phyloP scores from a whole-genome alignment of 2,329 filamentous ascomycete species.

The Sporothrix euskadiensis region DNA sequence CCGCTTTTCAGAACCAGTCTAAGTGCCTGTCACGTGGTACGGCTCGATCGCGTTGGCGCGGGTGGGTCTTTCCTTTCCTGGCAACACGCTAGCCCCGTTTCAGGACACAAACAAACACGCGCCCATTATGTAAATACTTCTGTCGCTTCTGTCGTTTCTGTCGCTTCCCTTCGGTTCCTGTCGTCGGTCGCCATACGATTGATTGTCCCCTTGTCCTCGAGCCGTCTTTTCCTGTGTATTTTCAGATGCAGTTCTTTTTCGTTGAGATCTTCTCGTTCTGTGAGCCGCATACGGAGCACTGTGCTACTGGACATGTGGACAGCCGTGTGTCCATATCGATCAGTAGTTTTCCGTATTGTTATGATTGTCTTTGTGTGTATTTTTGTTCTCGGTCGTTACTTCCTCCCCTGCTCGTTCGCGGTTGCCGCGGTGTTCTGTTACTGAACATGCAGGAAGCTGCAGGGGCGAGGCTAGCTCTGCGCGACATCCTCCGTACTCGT shows the following conservation, averaged over 20 bases:
- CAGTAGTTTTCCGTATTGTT: neutral
- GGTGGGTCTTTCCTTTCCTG: conserved; percentile 16
- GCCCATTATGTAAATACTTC: neutral
- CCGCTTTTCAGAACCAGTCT: conserved; percentile 20
- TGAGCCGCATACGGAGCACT: neutral
- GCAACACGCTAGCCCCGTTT: conserved; percentile 16
- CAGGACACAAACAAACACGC: conserved; percentile 25
- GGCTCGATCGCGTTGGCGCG: neutral
- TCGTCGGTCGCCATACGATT: conserved; percentile 10
- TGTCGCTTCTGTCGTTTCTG: neutral
- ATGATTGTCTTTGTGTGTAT: neutral
- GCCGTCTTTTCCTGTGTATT: neutral
- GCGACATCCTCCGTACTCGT: neutral
- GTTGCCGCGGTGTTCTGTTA: conserved; percentile 16
- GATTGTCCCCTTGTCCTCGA: neutral
- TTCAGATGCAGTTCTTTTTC: neutral
- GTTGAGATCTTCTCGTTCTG: neutral
- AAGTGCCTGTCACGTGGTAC: conserved; percentile 9
- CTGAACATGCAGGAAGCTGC: conserved; percentile 13
- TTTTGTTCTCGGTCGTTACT: neutral
- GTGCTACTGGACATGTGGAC: conserved; percentile 18
- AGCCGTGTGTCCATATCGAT: neutral
- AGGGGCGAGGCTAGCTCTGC: conserved; percentile 12
- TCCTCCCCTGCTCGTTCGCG: neutral
- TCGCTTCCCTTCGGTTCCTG: neutral